A percentile compares a stretch with the other conserved stretches of the same genome.
Conservation (phyloP, 2,329 filamentous ascomycete species). For the Lasiodiplodia hormozganensis region DNA sequence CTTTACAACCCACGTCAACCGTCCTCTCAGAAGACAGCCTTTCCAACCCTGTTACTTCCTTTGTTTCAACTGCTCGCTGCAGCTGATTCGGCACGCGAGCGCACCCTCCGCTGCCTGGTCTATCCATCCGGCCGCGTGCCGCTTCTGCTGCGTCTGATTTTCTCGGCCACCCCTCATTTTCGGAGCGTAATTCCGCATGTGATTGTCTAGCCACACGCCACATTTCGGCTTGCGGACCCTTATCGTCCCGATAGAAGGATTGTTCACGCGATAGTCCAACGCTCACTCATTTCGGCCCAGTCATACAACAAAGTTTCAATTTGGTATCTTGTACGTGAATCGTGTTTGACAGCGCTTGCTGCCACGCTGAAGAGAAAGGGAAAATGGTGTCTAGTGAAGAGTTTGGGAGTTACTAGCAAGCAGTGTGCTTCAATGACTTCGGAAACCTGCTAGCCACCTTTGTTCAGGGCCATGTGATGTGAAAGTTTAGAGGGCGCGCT, state of each 20-base stretch:
- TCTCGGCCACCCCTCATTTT: constrained; percentile 17
- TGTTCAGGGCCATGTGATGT: not conserved
- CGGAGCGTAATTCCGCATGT: constrained; percentile 21
- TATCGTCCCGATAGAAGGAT: not conserved
- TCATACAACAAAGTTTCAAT: not conserved
- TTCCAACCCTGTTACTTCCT: constrained; percentile 10
- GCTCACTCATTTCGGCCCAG: not conserved
- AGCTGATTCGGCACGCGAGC: constrained; percentile 10
- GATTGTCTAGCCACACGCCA: constrained; percentile 23
- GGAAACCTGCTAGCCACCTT: not conserved
- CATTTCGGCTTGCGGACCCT: constrained; percentile 6
- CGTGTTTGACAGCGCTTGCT: not conserved
- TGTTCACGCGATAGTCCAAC: not conserved
- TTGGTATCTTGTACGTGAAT: constrained; percentile 8
- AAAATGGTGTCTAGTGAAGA: not conserved
- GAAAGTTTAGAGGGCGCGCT: constrained; percentile 1
- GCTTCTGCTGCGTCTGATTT: constrained; percentile 3
- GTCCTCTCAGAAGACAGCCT: constrained; percentile 5
- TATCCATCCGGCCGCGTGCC: constrained; percentile 12
- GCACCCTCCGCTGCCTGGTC: not conserved
- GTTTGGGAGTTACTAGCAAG: not conserved
- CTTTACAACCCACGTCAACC: not conserved
- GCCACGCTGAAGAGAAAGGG: not conserved
- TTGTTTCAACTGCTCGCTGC: constrained; percentile 21
- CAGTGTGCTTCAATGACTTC: not conserved